phyloP scores from a whole-genome alignment of 2,329 filamentous ascomycete species.

The Neonectria hederae region DNA sequence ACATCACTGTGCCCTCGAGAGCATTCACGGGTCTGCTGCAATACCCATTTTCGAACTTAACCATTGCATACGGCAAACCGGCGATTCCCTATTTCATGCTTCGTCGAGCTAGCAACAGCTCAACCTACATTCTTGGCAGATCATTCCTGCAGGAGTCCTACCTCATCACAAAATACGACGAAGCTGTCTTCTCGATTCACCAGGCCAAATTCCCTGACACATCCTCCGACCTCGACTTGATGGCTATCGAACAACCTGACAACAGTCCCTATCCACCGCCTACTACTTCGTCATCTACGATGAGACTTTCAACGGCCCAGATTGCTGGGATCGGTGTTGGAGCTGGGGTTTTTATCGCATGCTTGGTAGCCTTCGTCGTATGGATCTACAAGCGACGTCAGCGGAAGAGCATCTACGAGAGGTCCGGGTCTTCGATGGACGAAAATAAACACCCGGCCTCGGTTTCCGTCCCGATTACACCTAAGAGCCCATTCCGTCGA shows the following conservation, averaged over 20 bases:
- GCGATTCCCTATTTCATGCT: slow-evolving; percentile 73
- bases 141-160: slow-evolving; percentile 77
- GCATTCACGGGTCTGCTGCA: slow-evolving; percentile 61
- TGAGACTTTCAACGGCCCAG: slow-evolving; percentile 51
- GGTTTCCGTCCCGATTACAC: slow-evolving; percentile 42
- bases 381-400: slow-evolving; percentile 50
- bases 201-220: slow-evolving; percentile 63
- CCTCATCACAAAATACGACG: slow-evolving; percentile 65
- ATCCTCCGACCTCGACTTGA: slow-evolving; percentile 53
- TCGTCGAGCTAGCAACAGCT: slow-evolving; percentile 61
- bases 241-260: slow-evolving; percentile 53
- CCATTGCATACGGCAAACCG: slow-evolving; percentile 55
- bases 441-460: slow-evolving; percentile 52
- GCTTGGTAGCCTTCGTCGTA: slow-evolving; percentile 40
- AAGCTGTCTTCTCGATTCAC: slow-evolving; percentile 62
- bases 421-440: slow-evolving; percentile 28
- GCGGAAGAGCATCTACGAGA: slow-evolving; percentile 41
- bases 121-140: slow-evolving; percentile 70
- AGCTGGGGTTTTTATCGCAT: slow-evolving; percentile 48
- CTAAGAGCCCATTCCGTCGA: slow-evolving; percentile 37
- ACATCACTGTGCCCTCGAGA: slow-evolving; percentile 63
- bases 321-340: slow-evolving; percentile 59
- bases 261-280: slow-evolving; percentile 60
- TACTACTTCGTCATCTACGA: slow-evolving; percentile 19
- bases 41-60: slow-evolving; percentile 58